Evolutionary conservation across 148 eudicot genomes (phyloP).

Genomic region (Rhododendron ovatum): DNA sequence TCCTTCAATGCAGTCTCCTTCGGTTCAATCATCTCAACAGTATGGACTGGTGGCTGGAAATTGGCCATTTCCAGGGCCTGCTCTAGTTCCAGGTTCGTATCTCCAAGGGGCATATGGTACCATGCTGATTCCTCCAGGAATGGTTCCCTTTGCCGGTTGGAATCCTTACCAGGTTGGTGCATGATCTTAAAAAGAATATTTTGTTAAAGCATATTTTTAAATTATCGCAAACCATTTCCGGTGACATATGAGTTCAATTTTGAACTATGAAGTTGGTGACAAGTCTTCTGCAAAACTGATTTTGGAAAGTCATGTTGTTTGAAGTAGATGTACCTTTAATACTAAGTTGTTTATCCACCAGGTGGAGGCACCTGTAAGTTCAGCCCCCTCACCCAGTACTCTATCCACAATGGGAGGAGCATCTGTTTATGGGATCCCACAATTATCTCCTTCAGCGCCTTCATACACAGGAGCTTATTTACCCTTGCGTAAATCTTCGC

Average conservation of each 20-base stretch:
- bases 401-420: conserved; percentile 49
- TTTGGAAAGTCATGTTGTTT: background rate
- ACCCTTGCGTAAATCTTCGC: conserved; percentile 37
- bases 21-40: conserved; percentile 58
- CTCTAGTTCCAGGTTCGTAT: conserved; percentile 68
- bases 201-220: background rate
- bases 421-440: conserved; percentile 51
- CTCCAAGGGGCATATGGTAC: conserved; percentile 72
- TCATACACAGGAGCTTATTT: conserved; percentile 51
- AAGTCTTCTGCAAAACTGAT: background rate
- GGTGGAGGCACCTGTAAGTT: conserved; percentile 54
- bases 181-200: background rate
- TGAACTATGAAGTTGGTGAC: background rate
- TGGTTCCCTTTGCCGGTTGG: conserved; percentile 83
- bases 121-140: conserved; percentile 62
- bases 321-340: background rate
- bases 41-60: conserved; percentile 59
- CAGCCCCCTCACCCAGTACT: conserved; percentile 40
- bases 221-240: background rate
- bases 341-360: conserved; percentile 3
- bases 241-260: background rate
- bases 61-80: conserved; percentile 73
- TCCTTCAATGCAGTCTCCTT: conserved; percentile 45
- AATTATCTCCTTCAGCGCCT: conserved; percentile 66
- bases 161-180: conserved; percentile 70